These are phyloP conservation scores for Candida lessepsii DNA, from an alignment of 805 yeast species.

Conservation along the genomic window DNA sequence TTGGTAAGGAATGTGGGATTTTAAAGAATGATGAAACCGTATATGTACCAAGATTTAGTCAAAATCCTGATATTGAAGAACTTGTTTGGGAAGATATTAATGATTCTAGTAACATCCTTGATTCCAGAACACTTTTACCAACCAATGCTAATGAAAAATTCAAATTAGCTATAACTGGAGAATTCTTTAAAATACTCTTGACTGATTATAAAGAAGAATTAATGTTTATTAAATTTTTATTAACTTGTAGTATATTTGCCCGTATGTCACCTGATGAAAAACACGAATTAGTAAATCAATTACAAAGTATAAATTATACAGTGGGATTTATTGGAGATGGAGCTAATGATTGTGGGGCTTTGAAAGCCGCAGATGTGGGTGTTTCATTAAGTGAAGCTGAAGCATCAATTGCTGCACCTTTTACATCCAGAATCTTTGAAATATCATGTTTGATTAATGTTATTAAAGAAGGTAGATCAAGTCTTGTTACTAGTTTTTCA, in stretches of 20 bases:
- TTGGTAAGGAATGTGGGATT: slow-evolving; percentile 79
- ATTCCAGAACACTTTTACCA: slow-evolving; percentile 61
- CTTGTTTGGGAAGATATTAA: slow-evolving; percentile 70
- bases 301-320: slow-evolving; percentile 82
- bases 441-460: slow-evolving; percentile 91
- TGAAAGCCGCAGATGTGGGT: slow-evolving; percentile 97
- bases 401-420: slow-evolving; percentile 98
- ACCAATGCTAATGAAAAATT: slow-evolving; percentile 39
- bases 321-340: slow-evolving; percentile 99
- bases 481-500: slow-evolving; percentile 90
- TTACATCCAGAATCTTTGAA: slow-evolving; percentile 86
- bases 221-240: slow-evolving; percentile 54
- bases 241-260: slow-evolving; percentile 80
- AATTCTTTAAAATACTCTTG: slow-evolving; percentile 76
- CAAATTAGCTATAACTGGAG: slow-evolving; percentile 87
- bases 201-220: slow-evolving; percentile 46
- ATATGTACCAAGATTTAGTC: slow-evolving; percentile 58
- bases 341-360: slow-evolving; percentile 98
- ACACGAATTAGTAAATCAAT: slow-evolving; percentile 87
- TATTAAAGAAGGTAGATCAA: slow-evolving; percentile 91
- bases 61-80: slow-evolving; percentile 36
- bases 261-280: slow-evolving; percentile 99
- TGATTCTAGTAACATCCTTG: slow-evolving; percentile 54
- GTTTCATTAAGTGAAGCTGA: slow-evolving; percentile 95
- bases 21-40: slow-evolving; percentile 41